Percentiles rank a stretch among this genome's conserved stretches.
Conservation (phyloP, 345 rosid genomes). For the Cardamine chenopodiifolia region DNA sequence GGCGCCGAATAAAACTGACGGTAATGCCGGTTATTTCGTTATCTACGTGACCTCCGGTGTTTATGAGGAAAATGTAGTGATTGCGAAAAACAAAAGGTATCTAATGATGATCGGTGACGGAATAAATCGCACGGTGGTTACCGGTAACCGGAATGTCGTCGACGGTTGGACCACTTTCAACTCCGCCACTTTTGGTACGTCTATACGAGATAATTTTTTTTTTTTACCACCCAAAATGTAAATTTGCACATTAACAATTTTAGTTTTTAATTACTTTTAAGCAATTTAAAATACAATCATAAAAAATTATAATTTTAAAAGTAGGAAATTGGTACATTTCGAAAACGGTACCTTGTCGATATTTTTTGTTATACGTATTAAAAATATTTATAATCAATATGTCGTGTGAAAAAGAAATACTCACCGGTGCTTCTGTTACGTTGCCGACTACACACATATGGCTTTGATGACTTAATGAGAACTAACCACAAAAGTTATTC, state of each 20-base stretch:
- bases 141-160: slow-evolving; percentile 77
- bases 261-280: background rate
- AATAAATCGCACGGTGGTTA: slow-evolving; percentile 74
- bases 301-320: background rate
- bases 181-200: slow-evolving; percentile 74
- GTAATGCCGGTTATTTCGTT: slow-evolving; percentile 68
- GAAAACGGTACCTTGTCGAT: background rate
- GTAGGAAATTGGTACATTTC: background rate
- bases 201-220: background rate
- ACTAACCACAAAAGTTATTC: background rate
- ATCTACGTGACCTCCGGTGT: slow-evolving; percentile 68
- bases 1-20: slow-evolving; percentile 73
- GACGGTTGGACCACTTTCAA: slow-evolving; percentile 92
- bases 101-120: slow-evolving; percentile 94
- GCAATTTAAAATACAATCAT: background rate
- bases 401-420: background rate
- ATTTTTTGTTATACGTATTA: background rate
- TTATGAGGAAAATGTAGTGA: slow-evolving; percentile 73
- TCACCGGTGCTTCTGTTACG: slow-evolving; percentile 9
- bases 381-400: background rate
- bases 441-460: background rate
- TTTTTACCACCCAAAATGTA: no score
- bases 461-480: background rate
- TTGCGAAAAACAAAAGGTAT: slow-evolving; percentile 68
- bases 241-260: background rate